These are phyloP conservation scores for Trapa bicornis DNA, from an alignment of 345 rosid genomes.

Conservation along the genomic window DNA sequence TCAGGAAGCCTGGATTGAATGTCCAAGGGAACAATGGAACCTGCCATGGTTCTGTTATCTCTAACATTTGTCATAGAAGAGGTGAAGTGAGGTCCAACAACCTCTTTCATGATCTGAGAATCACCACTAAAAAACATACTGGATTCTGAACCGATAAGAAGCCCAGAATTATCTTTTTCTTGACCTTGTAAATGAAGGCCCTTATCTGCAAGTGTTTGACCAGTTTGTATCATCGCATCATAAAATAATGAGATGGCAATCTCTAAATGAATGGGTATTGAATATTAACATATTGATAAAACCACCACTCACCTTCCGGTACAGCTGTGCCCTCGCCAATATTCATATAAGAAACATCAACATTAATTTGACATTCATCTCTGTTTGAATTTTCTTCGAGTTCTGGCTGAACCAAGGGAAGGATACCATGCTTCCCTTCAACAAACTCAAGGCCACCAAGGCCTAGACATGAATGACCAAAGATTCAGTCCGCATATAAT, in stretches of 20 bases:
- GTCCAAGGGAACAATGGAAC: conserved; percentile 19
- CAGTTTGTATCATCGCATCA: background rate
- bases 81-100: background rate
- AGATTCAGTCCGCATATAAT: conserved; percentile 5
- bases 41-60: conserved; percentile 15
- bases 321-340: conserved; percentile 6
- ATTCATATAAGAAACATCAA: conserved; percentile 11
- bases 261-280: background rate
- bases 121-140: conserved; percentile 12
- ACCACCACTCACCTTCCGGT: conserved; percentile 14
- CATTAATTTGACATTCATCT: conserved; percentile 11
- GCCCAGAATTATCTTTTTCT: conserved; percentile 8
- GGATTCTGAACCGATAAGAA: conserved; percentile 4
- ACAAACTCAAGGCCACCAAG: conserved; percentile 21
- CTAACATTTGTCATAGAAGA: conserved; percentile 7
- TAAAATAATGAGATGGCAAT: background rate
- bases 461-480: conserved; percentile 15
- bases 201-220: conserved; percentile 10
- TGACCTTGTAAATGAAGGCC: conserved; percentile 13
- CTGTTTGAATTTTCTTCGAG: conserved; percentile 15
- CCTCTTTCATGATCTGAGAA: conserved; percentile 14
- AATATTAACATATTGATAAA: background rate
- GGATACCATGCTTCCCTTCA: conserved; percentile 29
- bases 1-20: conserved; percentile 25
- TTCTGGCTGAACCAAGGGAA: conserved; percentile 13